phyloP scores from a whole-genome alignment of 2,329 filamentous ascomycete genomes.

The Hymenoscyphus albidus region DNA sequence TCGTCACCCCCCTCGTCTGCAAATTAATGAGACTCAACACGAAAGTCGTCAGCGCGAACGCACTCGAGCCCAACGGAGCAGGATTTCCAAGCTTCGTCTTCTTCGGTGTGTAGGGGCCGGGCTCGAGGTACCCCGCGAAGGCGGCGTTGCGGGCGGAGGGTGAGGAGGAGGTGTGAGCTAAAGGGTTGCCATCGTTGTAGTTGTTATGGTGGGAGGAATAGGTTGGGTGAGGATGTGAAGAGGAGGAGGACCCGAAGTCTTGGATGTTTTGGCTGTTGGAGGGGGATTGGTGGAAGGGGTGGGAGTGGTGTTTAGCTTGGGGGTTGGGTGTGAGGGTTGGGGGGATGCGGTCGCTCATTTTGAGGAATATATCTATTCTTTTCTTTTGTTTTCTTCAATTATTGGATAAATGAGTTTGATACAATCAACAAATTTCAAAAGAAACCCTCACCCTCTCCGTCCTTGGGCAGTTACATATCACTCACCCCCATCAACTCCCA shows the following conservation, averaged over 20 bases:
- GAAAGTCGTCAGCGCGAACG: conserved; percentile 62
- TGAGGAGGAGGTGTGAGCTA: conserved; percentile 45
- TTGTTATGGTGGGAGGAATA: neutral
- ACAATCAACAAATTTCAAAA: no score
- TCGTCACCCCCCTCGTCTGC: conserved; percentile 43
- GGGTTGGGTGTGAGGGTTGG: neutral
- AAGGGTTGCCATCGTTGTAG: conserved; percentile 37
- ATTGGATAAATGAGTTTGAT: no score
- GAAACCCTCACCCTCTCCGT: no score
- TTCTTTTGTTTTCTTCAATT: no score
- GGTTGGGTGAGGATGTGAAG: neutral
- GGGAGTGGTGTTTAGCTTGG: neutral
- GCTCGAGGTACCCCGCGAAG: conserved; percentile 58
- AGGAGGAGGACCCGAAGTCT: neutral
- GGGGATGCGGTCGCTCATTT: no score
- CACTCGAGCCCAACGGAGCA: conserved; percentile 54
- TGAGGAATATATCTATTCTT: no score
- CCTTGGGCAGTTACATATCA: neutral
- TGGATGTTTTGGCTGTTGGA: neutral
- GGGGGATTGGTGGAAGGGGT: neutral
- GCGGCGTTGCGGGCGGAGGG: conserved; percentile 44
- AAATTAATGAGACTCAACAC: conserved; percentile 57
- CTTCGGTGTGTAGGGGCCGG: conserved; percentile 52
- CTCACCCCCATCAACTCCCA: neutral
- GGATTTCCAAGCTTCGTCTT: conserved; percentile 56